Evolutionary conservation across 192 early-diverging fungal species (phyloP).

Genomic region (Coemansia sp.): DNA sequence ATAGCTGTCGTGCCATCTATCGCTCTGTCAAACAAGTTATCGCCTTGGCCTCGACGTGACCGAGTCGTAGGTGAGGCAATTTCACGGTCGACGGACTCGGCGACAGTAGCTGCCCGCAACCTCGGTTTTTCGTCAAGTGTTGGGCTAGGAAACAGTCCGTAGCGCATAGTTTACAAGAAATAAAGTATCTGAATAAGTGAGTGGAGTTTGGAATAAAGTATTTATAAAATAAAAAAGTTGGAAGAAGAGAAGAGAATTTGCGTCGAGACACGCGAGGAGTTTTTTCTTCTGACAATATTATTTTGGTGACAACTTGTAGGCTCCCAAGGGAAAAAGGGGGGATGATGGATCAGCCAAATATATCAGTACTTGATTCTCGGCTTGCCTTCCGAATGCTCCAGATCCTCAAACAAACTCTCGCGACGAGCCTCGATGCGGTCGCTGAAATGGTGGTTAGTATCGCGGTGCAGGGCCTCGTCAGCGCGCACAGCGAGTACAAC

Average conservation of each 20-base stretch:
- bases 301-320: background rate
- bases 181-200: background rate
- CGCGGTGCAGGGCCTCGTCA: constrained; percentile 87
- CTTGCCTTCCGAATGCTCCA: constrained; percentile 34
- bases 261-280: background rate
- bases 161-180: constrained; percentile 9
- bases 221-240: background rate
- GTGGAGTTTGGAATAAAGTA: background rate
- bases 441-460: constrained; percentile 88
- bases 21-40: background rate
- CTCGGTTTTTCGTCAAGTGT: background rate
- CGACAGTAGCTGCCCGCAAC: background rate
- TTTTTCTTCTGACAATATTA: background rate
- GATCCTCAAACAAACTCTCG: constrained; percentile 58
- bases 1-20: background rate
- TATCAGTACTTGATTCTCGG: constrained; percentile 37
- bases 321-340: background rate
- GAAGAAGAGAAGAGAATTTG: background rate
- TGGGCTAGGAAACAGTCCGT: background rate
- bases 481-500: constrained; percentile 85
- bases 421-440: constrained; percentile 59
- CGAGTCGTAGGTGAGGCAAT: background rate
- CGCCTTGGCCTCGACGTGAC: no score
- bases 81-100: background rate
- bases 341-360: background rate